Evolutionary conservation across 1,139 yeast species (phyloP).

Genomic region (Pichia sp.): DNA sequence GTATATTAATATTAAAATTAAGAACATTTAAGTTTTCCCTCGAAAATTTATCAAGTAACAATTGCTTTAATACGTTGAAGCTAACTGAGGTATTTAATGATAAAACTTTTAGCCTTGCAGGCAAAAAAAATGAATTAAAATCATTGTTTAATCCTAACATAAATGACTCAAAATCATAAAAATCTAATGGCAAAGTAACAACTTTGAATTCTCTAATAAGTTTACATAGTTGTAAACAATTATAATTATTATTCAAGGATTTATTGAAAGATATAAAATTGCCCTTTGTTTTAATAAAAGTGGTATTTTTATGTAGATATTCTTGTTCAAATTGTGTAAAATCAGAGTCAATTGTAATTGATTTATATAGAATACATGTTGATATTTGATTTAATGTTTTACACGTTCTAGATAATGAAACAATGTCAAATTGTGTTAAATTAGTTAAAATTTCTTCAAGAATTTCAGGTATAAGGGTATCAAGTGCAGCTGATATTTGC

Average conservation of each 20-base stretch:
- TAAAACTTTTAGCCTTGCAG: conserved; percentile 8
- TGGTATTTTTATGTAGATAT: conserved; percentile 12
- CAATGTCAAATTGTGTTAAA: conserved; percentile 23
- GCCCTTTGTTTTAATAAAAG: conserved; percentile 20
- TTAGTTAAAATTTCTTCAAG: conserved; percentile 15
- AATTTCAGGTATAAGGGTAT: conserved; percentile 19
- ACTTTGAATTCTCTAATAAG: conserved; percentile 13
- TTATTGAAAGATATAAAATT: conserved; percentile 15
- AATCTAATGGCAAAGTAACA: conserved; percentile 21
- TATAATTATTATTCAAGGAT: conserved; percentile 3
- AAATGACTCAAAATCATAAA: conserved; percentile 23
- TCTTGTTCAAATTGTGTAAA: conserved; percentile 23
- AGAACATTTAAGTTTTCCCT: conserved; percentile 6
- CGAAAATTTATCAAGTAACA: conserved; percentile 4
- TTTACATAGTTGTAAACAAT: neutral
- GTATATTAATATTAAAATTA: conserved; percentile 7
- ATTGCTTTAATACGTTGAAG: conserved; percentile 10
- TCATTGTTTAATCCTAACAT: conserved; percentile 2
- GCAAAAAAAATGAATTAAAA: conserved; percentile 2
- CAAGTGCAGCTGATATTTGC: neutral
- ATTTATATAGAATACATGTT: conserved; percentile 13
- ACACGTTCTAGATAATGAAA: conserved; percentile 12
- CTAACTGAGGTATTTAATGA: conserved; percentile 13
- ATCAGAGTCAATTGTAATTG: conserved; percentile 20
- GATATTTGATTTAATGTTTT: conserved; percentile 8